Conservation (phyloP, 176 grass and related monocot genomes). For the Oryza meyeriana region DNA sequence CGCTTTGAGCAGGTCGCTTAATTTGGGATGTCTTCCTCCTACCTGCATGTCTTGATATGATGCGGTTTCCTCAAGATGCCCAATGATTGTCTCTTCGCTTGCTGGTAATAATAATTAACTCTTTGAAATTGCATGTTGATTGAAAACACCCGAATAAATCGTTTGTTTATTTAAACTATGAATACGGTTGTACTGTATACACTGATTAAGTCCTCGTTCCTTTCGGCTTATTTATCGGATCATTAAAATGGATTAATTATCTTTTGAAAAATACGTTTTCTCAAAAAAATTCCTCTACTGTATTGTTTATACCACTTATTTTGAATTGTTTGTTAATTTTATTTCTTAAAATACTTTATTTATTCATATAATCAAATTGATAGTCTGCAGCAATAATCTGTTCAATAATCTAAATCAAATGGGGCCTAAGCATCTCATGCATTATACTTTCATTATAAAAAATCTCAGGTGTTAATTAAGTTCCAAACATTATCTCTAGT, state of each 20-base stretch:
- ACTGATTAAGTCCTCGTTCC: no score
- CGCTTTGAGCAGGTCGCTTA: conserved; percentile 10
- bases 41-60: background rate
- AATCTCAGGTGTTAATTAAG: background rate
- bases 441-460: background rate
- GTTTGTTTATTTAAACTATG: conserved; percentile 23
- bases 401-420: no score
- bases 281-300: no score
- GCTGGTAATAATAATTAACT: conserved; percentile 6
- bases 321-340: no score
- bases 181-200: conserved; percentile 4
- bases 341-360: no score
- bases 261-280: no score
- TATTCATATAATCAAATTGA: no score
- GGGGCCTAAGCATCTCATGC: conserved; percentile 33
- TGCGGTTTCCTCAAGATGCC: background rate
- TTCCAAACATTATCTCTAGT: background rate
- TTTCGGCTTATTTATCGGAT: no score
- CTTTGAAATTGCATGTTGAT: background rate
- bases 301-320: no score
- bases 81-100: conserved; percentile 29
- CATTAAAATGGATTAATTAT: no score
- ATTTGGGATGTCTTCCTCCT: background rate
- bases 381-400: no score
- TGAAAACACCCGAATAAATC: conserved; percentile 18